phyloP scores from a whole-genome alignment of 2,329 filamentous ascomycete species.

The Colletotrichum tanaceti region DNA sequence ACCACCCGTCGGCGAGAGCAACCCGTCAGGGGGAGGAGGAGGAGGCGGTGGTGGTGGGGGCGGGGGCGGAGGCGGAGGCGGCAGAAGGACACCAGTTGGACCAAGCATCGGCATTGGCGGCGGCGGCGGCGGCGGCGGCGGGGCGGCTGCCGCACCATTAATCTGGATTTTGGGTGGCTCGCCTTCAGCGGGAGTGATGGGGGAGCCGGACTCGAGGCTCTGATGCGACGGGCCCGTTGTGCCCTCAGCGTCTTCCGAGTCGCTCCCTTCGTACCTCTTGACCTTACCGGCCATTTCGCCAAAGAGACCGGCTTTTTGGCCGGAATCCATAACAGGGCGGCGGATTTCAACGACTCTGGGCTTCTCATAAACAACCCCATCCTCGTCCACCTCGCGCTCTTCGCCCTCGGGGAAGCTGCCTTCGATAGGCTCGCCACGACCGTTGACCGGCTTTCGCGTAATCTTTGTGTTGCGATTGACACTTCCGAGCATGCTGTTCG shows the following conservation, averaged over 20 bases:
- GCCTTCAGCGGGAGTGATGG: conserved; percentile 72
- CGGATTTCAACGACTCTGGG: conserved; percentile 83
- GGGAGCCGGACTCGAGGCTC: conserved; percentile 77
- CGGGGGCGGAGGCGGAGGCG: conserved; percentile 56
- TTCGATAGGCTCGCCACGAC: conserved; percentile 55
- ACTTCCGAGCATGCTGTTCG: conserved; percentile 78
- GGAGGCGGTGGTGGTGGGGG: conserved; percentile 52
- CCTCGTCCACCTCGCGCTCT: conserved; percentile 64
- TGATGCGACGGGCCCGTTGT: conserved; percentile 82
- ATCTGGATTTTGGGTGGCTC: conserved; percentile 72
- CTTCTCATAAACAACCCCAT: conserved; percentile 78
- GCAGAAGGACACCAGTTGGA: conserved; percentile 50
- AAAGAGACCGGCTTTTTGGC: conserved; percentile 73
- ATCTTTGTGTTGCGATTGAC: conserved; percentile 72
- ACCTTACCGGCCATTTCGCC: conserved; percentile 81
- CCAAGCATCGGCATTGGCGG: conserved; percentile 51
- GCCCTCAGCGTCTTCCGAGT: conserved; percentile 76
- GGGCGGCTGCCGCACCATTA: conserved; percentile 53
- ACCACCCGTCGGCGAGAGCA: conserved; percentile 48
- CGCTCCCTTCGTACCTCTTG: conserved; percentile 77
- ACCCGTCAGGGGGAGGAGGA: conserved; percentile 58
- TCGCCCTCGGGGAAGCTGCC: conserved; percentile 54
- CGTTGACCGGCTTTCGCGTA: conserved; percentile 64
- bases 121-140: conserved; percentile 53
- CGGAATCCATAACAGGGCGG: conserved; percentile 74